Evolutionary conservation across 495 filamentous ascomycete species (phyloP), one percentile per base, ranked within the genome.

Genomic region (Chaetomium cochliodes): DNA sequence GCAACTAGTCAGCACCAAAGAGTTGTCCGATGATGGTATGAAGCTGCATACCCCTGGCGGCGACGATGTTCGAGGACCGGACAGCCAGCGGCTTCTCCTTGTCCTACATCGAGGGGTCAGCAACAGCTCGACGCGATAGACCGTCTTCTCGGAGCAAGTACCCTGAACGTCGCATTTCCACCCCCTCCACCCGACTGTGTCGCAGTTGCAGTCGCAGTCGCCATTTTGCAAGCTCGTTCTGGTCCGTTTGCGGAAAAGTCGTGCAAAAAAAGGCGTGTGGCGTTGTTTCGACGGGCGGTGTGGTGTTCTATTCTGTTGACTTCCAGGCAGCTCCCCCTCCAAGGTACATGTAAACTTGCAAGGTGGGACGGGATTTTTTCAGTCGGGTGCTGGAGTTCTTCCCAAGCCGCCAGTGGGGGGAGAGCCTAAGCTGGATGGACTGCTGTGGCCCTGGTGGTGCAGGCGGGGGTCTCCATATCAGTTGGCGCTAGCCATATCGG

Each of bases 71-170:
- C 64, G 90, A 41, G 60, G 88, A 90, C 64, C 94, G 90, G 67
- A 98, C 94, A 59, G 94, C 96, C 83, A 91, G 86, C 65, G 94
- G 94, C 90, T 98, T 98, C 83, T 96, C 93, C 85, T 97, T 98
- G 79, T 96, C 91, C 91, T 96, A 74, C 73, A 51, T 25, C 30
- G 64, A 52, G 63, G 58, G 52, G 74, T 89, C 74, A 89, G 83
- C 62, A 64, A 52, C 20, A 66, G 62, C 33, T 54, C 16, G 49
- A 30, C 51, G 57, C 49, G 58, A 22, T 22, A 15, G 46, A 20
- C 51, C 65, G 52, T 67, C 39, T 54, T 52, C 44, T 41, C 13
- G 66, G 50, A 51, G 50, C 47, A 53, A 58, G 67, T 83, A 93
- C 92, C 79, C 89, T 90, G 83, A 96, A 97, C 65, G 91, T 83